A percentile compares a stretch with the other conserved stretches of the same genome.
Conservation (phyloP, 305 asterid species). For the Fraxinus sp. region DNA sequence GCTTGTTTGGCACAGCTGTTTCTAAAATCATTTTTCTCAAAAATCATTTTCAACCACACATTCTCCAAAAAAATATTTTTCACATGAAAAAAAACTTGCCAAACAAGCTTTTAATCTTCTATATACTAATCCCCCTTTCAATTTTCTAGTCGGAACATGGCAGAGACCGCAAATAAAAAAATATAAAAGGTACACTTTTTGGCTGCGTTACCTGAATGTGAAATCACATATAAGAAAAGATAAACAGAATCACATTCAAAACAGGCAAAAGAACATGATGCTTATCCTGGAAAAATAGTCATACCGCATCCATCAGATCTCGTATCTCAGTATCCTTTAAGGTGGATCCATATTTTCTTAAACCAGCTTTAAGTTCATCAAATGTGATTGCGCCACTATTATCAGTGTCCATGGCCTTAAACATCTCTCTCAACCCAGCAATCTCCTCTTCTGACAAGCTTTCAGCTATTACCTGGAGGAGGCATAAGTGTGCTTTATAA, state of each 20-base stretch:
- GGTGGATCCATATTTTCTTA: constrained; percentile 91
- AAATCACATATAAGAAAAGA: not conserved
- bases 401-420: constrained; percentile 92
- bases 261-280: constrained; percentile 11
- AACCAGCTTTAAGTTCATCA: constrained; percentile 92
- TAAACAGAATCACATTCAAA: constrained; percentile 18
- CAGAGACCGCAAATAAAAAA: not conserved
- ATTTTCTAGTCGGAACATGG: not conserved
- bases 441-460: constrained; percentile 98
- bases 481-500: constrained; percentile 15
- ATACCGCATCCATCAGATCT: constrained; percentile 97
- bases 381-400: constrained; percentile 89
- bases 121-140: not conserved
- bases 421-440: constrained; percentile 94
- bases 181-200: not conserved
- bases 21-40: not conserved
- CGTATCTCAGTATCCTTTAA: constrained; percentile 89
- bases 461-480: constrained; percentile 85
- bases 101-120: not conserved
- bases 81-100: not conserved
- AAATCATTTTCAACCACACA: not conserved
- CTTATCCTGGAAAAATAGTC: constrained; percentile 25
- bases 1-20: not conserved
- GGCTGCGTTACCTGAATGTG: not conserved
- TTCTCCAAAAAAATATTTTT: not conserved